Base-by-base conservation (phyloP, 129 eudicot genomes). In the Ambrosia artemisiifolia region DNA sequence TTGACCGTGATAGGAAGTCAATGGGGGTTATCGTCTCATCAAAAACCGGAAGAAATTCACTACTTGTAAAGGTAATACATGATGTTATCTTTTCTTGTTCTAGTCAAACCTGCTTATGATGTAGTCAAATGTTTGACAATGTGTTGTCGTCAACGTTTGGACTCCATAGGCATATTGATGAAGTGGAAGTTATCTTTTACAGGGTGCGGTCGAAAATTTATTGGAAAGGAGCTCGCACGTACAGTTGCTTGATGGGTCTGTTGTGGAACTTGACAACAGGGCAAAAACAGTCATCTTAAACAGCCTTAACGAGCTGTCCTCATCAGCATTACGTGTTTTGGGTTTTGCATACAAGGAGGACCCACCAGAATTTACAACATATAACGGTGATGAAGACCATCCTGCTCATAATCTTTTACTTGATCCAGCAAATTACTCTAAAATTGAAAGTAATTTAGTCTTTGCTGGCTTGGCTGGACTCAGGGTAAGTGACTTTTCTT, bases 151-250 rank as follows among this genome's bases (percentile, higher is more conserved):
- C n/a, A n/a, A n/a, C n/a, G n/a, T n/a, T 70, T 38, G 30, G 20
- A 60, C 38, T 70, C 16, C 24, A 44, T 70, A 63, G 36, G 5
- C 16, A 16, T 56, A 20, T 69, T 75, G 61, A 64, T 76, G 36
- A 69, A 51, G 44, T 34, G 5, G 24, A 7, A 77, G 40, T 34
- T 74, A 62, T 17, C 7, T 59, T 72, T 61, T 36, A 72, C 87
- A 95, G 99, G 97, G 99, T 85, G 99, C 99, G 0, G 99, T 95
- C 13, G 99, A 95, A 79, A 91, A 85, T 74, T 62, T 95, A 42
- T 72, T 95, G 76, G 99, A 95, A 78, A 81, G 99, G 73, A 95
- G 96, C 70, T 88, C 97, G 75, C 78, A 71, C 72, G 63, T 95
- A 38, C 99, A 95, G 66, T 73, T 91, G 68, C 73, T 75, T 6